Evolutionary conservation across 106 monocot genomes (phyloP).

Genomic region (Acorus calamus): DNA sequence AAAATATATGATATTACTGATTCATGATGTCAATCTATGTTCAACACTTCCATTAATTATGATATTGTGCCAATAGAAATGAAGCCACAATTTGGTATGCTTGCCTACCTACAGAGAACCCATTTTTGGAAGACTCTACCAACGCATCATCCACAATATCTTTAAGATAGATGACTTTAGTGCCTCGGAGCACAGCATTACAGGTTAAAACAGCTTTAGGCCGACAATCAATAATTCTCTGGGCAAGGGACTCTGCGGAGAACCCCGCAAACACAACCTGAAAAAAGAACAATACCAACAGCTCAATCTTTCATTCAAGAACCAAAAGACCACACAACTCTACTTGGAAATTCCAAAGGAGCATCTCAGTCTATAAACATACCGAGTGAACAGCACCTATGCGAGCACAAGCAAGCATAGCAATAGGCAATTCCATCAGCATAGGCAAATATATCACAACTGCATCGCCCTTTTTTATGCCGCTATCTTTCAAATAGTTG

Average conservation of each 20-base stretch:
- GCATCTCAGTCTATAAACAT: slow-evolving; percentile 3
- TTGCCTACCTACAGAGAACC: slow-evolving; percentile 57
- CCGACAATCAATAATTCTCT: slow-evolving; percentile 92
- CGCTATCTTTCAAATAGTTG: slow-evolving; percentile 68
- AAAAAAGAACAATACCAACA: background rate
- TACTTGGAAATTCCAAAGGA: background rate
- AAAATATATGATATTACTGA: too few relatives aligned
- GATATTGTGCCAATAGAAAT: too few relatives aligned
- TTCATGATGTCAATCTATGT: too few relatives aligned
- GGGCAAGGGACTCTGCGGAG: slow-evolving; percentile 84
- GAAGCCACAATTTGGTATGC: too few relatives aligned
- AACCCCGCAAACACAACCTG: slow-evolving; percentile 99
- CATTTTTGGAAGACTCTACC: slow-evolving; percentile 38
- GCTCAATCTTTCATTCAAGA: background rate
- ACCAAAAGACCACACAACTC: background rate
- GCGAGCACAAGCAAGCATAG: background rate
- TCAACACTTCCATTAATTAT: too few relatives aligned
- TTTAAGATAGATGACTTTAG: slow-evolving; percentile 74
- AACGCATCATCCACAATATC: slow-evolving; percentile 79
- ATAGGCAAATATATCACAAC: slow-evolving; percentile 76
- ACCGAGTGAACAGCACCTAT: slow-evolving; percentile 96
- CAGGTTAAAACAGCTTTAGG: slow-evolving; percentile 89
- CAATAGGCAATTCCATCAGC: slow-evolving; percentile 89
- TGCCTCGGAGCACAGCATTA: slow-evolving; percentile 84
- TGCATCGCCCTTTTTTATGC: too few relatives aligned